Evolutionary conservation across 2,329 filamentous ascomycete genomes (phyloP).

Genomic region (Xylaria digitata): DNA sequence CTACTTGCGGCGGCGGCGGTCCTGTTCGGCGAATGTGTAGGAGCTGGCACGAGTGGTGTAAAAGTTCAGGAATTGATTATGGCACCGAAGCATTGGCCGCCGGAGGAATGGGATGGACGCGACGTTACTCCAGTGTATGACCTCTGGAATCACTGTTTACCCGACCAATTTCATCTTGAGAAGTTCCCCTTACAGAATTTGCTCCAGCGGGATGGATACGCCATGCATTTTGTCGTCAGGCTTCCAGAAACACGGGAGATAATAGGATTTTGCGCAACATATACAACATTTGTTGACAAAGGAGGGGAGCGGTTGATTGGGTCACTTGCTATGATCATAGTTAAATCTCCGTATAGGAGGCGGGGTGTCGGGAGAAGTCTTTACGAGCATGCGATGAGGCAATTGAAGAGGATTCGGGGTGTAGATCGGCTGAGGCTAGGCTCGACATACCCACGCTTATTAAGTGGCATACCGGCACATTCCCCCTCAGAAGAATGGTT

Average conservation of each 20-base stretch:
- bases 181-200: constrained; percentile 57
- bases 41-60: constrained; percentile 37
- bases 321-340: constrained; percentile 66
- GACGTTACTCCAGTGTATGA: constrained; percentile 54
- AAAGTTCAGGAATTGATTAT: constrained; percentile 50
- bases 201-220: constrained; percentile 65
- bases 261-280: constrained; percentile 70
- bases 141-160: constrained; percentile 61
- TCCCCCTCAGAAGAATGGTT: constrained; percentile 63
- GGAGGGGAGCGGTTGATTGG: constrained; percentile 65
- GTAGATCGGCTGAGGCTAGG: constrained; percentile 67
- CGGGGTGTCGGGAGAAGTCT: constrained; percentile 65
- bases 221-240: constrained; percentile 67
- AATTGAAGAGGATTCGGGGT: constrained; percentile 62
- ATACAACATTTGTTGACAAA: constrained; percentile 66
- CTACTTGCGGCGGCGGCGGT: constrained; percentile 63
- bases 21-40: constrained; percentile 58
- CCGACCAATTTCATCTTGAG: constrained; percentile 60
- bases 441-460: constrained; percentile 67
- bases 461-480: constrained; percentile 64
- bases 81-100: constrained; percentile 55
- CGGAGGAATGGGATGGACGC: constrained; percentile 52
- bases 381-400: constrained; percentile 62
- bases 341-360: constrained; percentile 59
- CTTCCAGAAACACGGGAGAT: constrained; percentile 57